Base-by-base conservation (phyloP, 2,329 filamentous ascomycete species). In the Monosporascus sp. region DNA sequence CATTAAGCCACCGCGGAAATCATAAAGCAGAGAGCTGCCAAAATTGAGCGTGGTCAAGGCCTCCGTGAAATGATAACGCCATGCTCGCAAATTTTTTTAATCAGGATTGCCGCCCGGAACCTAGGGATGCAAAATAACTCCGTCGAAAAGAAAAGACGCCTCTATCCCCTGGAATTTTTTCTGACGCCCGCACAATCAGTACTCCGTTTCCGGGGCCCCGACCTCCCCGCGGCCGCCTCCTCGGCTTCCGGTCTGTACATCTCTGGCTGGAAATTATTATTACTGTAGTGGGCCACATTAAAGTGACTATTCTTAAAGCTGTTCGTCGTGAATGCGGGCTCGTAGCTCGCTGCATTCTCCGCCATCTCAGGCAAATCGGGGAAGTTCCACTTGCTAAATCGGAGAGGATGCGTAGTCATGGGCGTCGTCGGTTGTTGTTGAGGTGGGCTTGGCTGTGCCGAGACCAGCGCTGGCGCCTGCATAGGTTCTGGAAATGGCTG, bases 291-390 rank as follows among this genome's bases (percentile, higher is more conserved):
- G 1, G 84, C 83, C 47, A 78, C 78, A 60, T 86, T 87, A 69
- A 82, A 85, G 51, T 86, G 81, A 50, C 79, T 84, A 58, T 86
- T 85, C 62, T 83, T 84, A 62, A 87, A 87, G 1, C 80, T 82
- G 49, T 73, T 78, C 2, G 81, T 85, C 50, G 74, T 74, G 49
- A 78, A 76, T 4, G 72, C 68, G n/a, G 76, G 74, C 53, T 80
- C 78, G 41, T 63, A 65, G 47, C 65, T 65, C 7, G 54, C 63
- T 45, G 64, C 67, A 53, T 66, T 72, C 50, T 75, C 76, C 22
- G 70, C 63, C 48, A 61, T 56, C 2, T 60, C 60, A 39, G 61
- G 60, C 20, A 66, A 47, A 34, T 62, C 61, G 11, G 70, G 68
- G 53, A 77, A 79, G 53, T 78, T 78, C 63, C 78, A 82, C 53